A percentile compares a stretch with the other conserved stretches of the same genome.
phyloP scores from a whole-genome alignment of 2,329 filamentous ascomycete genomes.

The Gliomastix tumulicola region DNA sequence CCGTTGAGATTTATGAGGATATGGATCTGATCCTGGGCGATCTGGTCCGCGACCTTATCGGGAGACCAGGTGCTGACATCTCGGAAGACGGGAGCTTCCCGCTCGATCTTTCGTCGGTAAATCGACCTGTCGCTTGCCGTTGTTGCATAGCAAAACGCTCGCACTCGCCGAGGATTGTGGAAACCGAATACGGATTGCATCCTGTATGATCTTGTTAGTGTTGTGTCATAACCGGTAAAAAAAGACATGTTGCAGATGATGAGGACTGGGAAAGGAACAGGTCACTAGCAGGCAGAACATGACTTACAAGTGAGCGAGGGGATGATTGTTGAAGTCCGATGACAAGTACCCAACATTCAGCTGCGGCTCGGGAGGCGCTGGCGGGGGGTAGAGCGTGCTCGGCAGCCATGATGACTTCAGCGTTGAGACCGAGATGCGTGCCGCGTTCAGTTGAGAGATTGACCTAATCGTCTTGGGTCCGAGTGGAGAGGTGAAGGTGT shows the following conservation, averaged over 20 bases:
- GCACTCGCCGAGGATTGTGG: slow-evolving; percentile 66
- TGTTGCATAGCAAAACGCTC: slow-evolving; percentile 92
- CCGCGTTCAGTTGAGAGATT: slow-evolving; percentile 91
- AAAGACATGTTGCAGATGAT: background rate
- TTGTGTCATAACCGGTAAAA: too few relatives aligned
- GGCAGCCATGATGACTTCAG: slow-evolving; percentile 84
- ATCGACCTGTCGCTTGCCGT: slow-evolving; percentile 83
- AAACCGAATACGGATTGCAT: slow-evolving; percentile 99
- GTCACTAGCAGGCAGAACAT: too few relatives aligned
- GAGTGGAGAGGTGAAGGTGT: slow-evolving; percentile 93
- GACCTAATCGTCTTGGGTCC: slow-evolving; percentile 85
- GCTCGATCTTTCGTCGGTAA: slow-evolving; percentile 88
- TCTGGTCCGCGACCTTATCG: slow-evolving; percentile 78
- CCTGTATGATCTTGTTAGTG: too few relatives aligned
- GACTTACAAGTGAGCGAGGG: slow-evolving; percentile 74
- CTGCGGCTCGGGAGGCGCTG: slow-evolving; percentile 70
- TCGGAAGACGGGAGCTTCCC: slow-evolving; percentile 82
- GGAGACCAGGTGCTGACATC: slow-evolving; percentile 84
- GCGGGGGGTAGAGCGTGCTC: slow-evolving; percentile 73
- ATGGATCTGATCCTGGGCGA: slow-evolving; percentile 81
- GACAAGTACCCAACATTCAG: slow-evolving; percentile 95
- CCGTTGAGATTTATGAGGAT: slow-evolving; percentile 97
- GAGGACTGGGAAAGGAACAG: background rate
- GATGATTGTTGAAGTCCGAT: slow-evolving; percentile 98
- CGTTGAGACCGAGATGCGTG: slow-evolving; percentile 88